Evolutionary conservation across 164 flowering plant genomes (phyloP), one percentile per base, ranked within the genome.

Genomic region (Stephania yunnanensis): DNA sequence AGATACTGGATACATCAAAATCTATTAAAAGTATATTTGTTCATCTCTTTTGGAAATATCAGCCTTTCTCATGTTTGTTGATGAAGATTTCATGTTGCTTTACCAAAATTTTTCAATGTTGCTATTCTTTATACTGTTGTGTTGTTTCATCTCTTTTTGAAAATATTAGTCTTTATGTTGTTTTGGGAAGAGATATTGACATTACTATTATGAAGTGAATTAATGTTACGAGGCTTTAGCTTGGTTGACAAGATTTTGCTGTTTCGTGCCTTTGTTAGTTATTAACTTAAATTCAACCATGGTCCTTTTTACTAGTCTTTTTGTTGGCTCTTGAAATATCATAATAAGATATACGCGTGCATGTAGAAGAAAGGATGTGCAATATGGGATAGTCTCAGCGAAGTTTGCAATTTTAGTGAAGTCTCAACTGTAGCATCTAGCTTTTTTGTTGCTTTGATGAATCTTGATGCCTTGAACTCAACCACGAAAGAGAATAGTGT

Each of bases 1-100:
- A 87, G 81, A 81, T 84, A 84, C 76, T 78, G 75, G 82, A 83
- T 86, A 87, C 86, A 87, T 83, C 77, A 71, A 79, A 74, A 64
- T 75, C 61, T 31, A 66, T 67, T 75, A 73, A 78, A 81, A 73
- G 42, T 61, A 71, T 76, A 70, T 22, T 71, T 70, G 68, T 12
- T 22, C 8, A 53, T n/a, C 68, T 61, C 71, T 42, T 70, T 44
- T 53, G 66, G 46, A 10, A 42, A n/a, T 25, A 55, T 45, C 42
- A 19, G 3, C 45, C 29, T 58, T 44, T 75, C 25, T 31, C 11
- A 84, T 30, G 1, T 29, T 19, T 61, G 67, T 58, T 10, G 42
- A 36, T 36, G 74, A 72, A 30, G 44, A 74, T 87, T 90, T 86
- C 86, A 48, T 46, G 58, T 70, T 61, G 5, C 66, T 20, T 19